phyloP scores from a whole-genome alignment of 495 filamentous ascomycete genomes.

The Staphylotrichum tortipilum region DNA sequence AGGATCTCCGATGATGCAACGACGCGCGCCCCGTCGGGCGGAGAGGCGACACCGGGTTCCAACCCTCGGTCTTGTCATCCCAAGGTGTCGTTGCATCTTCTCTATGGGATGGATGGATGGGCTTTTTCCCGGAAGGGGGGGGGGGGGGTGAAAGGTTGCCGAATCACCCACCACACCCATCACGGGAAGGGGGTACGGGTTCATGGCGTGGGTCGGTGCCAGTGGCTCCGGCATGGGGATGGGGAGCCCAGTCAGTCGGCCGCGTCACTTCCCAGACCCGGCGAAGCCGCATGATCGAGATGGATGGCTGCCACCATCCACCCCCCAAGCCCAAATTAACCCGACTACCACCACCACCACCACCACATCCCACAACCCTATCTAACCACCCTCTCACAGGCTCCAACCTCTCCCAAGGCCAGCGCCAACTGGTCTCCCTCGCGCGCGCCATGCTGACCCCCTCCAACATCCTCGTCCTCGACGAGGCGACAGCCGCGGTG shows the following conservation, averaged over 20 bases:
- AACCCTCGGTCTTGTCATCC: no score
- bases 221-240: neutral
- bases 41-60: no score
- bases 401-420: constrained; percentile 76
- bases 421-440: constrained; percentile 87
- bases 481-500: constrained; percentile 95
- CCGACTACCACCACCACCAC: constrained; percentile 8
- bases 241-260: neutral
- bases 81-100: no score
- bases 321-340: neutral
- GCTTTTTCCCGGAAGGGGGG: no score
- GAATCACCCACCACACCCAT: neutral
- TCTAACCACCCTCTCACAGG: constrained; percentile 27
- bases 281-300: constrained; percentile 1
- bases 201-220: neutral
- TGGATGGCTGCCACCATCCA: neutral
- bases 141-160: no score
- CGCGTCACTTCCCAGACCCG: neutral
- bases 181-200: neutral
- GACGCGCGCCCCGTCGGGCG: no score
- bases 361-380: neutral
- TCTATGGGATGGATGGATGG: no score
- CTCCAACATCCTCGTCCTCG: constrained; percentile 92
- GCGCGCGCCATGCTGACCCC: constrained; percentile 90
- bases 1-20: constrained; percentile 23